Evolutionary conservation across 805 yeast species (phyloP), one percentile per base, ranked within the genome.

Genomic region (Metschnikowia aberdeeniae): DNA sequence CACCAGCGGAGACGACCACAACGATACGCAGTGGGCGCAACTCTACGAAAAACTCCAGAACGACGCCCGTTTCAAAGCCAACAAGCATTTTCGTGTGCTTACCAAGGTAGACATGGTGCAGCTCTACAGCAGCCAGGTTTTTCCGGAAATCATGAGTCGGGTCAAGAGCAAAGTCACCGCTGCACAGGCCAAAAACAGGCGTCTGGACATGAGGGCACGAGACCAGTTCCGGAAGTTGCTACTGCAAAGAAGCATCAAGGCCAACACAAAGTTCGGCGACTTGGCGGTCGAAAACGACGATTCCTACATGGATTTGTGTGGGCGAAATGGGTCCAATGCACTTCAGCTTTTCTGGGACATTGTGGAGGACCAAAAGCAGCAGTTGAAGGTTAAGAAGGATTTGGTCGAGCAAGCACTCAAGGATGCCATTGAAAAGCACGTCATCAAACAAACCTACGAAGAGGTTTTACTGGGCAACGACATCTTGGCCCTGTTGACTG

Each of bases 251-350:
- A 61, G 61, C 6, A 62, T 71, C 22, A 65, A 60, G 12, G 80
- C 85, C 1, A 75, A 75, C 45, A 68, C 85, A 1, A 68, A 63
- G 41, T 89, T 95, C 82, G 64, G 62, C 39, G 83, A 82, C 20
- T 56, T 86, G 1, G 47, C 57, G 5, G 54, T 88, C 1, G 78
- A 78, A 47, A 75, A 77, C 28, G 84, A 83, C 49, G 70, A 68
- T 37, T 65, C 78, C 12, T 89, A 84, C 57, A 55, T 77, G 12
- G 78, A 74, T 19, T 51, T 89, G 31, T 72, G 89, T 45, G 96
- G 95, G 0, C 73, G 89, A 43, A 71, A 77, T 36, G 96, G 96
- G 0, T 88, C 96, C 0, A 75, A 81, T 1, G 84, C 96, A 0
- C 57, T 82, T 34, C 95, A 89, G 51, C 63, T 86, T 34, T 89